Evolutionary conservation across 208 protist genomes (phyloP).

Genomic region (Leishmania tropica): DNA sequence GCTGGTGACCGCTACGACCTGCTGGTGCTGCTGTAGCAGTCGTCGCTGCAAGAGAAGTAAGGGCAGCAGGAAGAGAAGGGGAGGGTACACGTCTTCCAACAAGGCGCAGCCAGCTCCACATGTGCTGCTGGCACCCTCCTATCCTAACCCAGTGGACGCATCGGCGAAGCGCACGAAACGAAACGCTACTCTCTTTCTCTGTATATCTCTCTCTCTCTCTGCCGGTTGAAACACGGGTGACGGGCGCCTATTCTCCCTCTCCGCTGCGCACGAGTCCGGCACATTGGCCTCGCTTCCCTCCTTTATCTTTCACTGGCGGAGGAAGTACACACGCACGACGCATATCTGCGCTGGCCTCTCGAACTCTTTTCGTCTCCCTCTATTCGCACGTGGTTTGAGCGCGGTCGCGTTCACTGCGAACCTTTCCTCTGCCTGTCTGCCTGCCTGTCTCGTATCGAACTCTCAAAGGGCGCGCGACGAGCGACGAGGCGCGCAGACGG

Average conservation of each 20-base stretch:
- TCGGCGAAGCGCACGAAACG: not conserved
- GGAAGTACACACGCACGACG: not conserved
- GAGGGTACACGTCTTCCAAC: not conserved
- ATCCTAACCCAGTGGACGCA: not conserved
- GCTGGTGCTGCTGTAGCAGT: not conserved
- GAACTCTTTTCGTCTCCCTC: not conserved
- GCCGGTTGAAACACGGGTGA: not conserved
- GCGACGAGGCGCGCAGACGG: not conserved
- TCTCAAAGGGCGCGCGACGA: not conserved
- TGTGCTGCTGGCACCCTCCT: not conserved
- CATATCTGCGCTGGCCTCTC: not conserved
- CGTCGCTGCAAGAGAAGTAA: not conserved
- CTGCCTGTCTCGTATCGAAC: not conserved
- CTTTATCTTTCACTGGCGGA: not conserved
- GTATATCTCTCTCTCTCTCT: not conserved
- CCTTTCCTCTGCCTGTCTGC: not conserved
- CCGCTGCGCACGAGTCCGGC: not conserved
- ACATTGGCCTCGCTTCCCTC: not conserved
- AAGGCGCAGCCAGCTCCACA: not conserved
- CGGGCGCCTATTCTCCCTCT: not conserved
- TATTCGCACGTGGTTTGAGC: not conserved
- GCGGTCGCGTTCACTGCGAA: not conserved
- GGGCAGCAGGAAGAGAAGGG: not conserved
- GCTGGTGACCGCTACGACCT: not conserved
- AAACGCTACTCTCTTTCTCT: not conserved